Evolutionary conservation across 768 basidiomycete genomes (phyloP).

Genomic region (Atractiella rhizophila): DNA sequence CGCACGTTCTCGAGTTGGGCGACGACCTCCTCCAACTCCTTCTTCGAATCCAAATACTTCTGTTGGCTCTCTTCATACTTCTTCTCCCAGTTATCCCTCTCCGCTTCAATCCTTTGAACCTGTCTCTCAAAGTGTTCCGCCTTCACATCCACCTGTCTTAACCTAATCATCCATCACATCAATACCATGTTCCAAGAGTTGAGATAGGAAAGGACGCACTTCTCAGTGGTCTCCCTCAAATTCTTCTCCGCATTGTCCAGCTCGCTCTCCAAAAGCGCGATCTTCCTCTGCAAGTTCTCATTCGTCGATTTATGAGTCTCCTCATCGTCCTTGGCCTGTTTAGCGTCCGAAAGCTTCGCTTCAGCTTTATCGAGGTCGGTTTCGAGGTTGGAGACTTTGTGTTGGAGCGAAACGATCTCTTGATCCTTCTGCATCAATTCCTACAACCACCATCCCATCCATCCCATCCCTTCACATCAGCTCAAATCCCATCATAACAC

Average conservation of each 20-base stretch:
- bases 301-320: constrained; percentile 43
- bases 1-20: no score
- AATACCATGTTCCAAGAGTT: background rate
- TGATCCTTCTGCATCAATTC: constrained; percentile 56
- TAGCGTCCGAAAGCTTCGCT: constrained; percentile 35
- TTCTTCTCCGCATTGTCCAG: constrained; percentile 88
- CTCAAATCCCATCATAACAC: no score
- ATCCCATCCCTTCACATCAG: no score
- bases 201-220: no score
- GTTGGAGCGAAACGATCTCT: constrained; percentile 50
- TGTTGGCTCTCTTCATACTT: constrained; percentile 62
- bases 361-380: constrained; percentile 47
- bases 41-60: constrained; percentile 49
- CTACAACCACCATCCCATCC: no score
- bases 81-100: constrained; percentile 79
- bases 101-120: constrained; percentile 58
- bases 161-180: constrained; percentile 26
- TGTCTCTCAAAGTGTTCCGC: constrained; percentile 95
- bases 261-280: constrained; percentile 80
- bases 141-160: constrained; percentile 91
- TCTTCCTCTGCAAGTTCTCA: constrained; percentile 54
- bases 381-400: constrained; percentile 42
- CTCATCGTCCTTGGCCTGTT: constrained; percentile 38
- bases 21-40: constrained; percentile 53
- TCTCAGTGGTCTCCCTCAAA: constrained; percentile 83